Percentiles rank a stretch among this genome's conserved stretches.
phyloP scores from a whole-genome alignment of 2,329 filamentous ascomycete species.

The Microascus cirrosus region DNA sequence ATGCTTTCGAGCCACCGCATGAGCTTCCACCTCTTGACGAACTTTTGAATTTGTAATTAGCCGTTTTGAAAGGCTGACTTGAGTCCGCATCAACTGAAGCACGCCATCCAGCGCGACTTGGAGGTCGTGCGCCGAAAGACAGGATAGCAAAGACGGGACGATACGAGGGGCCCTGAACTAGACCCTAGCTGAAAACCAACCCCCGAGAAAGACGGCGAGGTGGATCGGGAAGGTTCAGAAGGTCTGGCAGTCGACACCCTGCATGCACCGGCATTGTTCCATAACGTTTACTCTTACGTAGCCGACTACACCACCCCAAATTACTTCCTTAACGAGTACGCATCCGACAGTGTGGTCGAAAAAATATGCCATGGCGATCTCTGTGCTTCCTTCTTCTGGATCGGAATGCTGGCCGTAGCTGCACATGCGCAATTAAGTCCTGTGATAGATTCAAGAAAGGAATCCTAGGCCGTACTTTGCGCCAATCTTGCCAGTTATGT shows the following conservation, averaged over 20 bases:
- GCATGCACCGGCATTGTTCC: conserved; percentile 25
- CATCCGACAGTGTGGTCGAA: not conserved
- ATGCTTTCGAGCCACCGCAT: too few relatives aligned
- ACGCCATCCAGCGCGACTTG: too few relatives aligned
- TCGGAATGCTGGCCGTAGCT: conserved; percentile 8
- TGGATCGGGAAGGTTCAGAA: conserved; percentile 40
- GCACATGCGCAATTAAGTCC: conserved; percentile 40
- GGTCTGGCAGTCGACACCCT: conserved; percentile 35
- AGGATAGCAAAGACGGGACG: too few relatives aligned
- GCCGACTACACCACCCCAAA: not conserved
- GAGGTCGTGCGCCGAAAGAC: too few relatives aligned
- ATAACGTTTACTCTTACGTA: not conserved
- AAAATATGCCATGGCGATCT: not conserved
- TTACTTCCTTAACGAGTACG: not conserved
- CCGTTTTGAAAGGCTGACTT: too few relatives aligned
- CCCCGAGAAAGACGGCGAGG: conserved; percentile 44
- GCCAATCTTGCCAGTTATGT: conserved; percentile 51
- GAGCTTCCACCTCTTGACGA: too few relatives aligned
- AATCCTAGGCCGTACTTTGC: conserved; percentile 51
- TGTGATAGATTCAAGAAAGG: conserved; percentile 48
- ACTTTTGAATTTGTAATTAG: too few relatives aligned
- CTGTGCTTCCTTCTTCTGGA: not conserved
- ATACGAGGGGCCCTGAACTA: too few relatives aligned
- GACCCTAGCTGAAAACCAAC: too few relatives aligned
- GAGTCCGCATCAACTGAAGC: too few relatives aligned